Evolutionary conservation across 805 yeast species (phyloP), one percentile per base, ranked within the genome.

Genomic region (Nakazawaea laoshanensis): DNA sequence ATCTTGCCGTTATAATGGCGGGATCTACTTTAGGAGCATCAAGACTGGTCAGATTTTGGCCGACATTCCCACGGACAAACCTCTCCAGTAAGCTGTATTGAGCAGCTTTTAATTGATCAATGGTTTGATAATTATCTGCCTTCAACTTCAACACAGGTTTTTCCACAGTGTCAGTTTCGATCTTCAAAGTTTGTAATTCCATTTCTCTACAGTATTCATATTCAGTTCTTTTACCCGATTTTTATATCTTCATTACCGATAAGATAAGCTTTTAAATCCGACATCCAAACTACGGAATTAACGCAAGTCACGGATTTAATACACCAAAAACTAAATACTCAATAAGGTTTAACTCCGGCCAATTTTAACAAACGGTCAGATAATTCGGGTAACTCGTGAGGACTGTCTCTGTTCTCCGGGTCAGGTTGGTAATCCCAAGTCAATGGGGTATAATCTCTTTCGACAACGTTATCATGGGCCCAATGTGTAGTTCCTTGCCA

Each of bases 401-500:
- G 61, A 28, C 45, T 44, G 11, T 41, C 38, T 15, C 44, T 37
- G 25, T 47, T 46, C 14, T 38, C 41, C 21, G 55, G 51, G 30
- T 52, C 50, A 3, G 25, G 24, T 15, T 47, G 40, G 18, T 47
- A 50, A 27, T 48, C 44, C 2, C 43, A 33, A 10, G 45, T 36
- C 10, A 8, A 9, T n/a, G 46, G 47, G 3, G 10, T 27, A 2
- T 24, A 24, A 1, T 29, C 17, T 43, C 49, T 43, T 6, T 39
- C 32, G 8, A 31, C 41, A 12, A 53, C 41, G 35, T 47, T 48
- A 36, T 44, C 52, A 38, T 49, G 62, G 18, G 55, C 56, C 58
- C 53, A 53, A 33, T 55, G 60, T 6, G 56, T 45, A 4, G 57
- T 50, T 13, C 52, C 48, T 6, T 26, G 14, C 50, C 52, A 52